Conservation (phyloP, 2,329 filamentous ascomycete genomes). For the Neofusicoccum umdonicola region DNA sequence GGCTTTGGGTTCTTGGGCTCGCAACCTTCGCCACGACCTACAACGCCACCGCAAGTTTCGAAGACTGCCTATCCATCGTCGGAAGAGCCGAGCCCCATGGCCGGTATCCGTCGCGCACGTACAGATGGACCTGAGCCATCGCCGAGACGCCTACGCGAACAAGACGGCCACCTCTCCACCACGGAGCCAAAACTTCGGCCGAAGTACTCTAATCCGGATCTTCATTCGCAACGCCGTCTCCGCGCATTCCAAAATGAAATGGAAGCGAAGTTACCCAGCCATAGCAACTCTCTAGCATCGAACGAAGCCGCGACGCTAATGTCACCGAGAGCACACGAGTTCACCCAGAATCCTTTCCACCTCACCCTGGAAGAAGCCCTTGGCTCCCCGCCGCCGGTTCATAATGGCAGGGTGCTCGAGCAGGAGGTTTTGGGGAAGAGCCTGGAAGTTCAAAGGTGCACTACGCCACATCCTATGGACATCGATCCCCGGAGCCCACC, state of each 20-base stretch:
- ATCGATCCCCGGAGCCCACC: conserved; percentile 71
- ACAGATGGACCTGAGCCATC: neutral
- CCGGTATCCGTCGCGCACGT: neutral
- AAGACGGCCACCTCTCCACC: conserved; percentile 29
- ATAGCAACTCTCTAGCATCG: conserved; percentile 17
- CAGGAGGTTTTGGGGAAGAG: conserved; percentile 30
- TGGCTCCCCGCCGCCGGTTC: conserved; percentile 31
- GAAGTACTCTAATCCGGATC: conserved; percentile 40
- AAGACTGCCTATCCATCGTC: neutral
- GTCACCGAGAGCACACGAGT: conserved; percentile 70
- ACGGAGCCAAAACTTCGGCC: conserved; percentile 23
- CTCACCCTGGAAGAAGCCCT: conserved; percentile 28
- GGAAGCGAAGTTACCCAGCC: conserved; percentile 34
- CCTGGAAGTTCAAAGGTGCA: conserved; percentile 49
- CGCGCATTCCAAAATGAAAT: conserved; percentile 41
- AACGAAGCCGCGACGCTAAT: conserved; percentile 56
- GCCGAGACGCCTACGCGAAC: conserved; percentile 6
- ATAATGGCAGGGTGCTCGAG: conserved; percentile 33
- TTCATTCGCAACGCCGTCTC: conserved; percentile 37
- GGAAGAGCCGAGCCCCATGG: conserved; percentile 16
- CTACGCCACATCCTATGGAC: neutral
- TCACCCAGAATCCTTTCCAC: conserved; percentile 57
- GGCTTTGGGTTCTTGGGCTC: conserved; percentile 13
- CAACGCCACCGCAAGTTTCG: neutral
- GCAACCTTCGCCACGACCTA: conserved; percentile 2